Evolutionary conservation across 306 rosid species (phyloP).

Genomic region (Fragaria ananassa): DNA sequence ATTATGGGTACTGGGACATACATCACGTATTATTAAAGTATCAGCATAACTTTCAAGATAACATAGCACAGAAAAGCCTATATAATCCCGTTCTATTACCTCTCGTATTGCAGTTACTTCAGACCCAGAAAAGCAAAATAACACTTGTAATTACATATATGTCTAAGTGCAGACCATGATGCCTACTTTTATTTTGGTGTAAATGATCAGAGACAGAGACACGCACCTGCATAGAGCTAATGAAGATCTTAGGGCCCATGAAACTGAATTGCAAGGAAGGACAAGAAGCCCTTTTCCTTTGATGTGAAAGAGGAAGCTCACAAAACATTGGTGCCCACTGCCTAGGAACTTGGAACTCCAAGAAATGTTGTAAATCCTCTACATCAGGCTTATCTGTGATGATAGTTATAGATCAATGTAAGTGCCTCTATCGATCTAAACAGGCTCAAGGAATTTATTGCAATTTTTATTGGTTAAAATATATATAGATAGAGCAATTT

Average conservation of each 20-base stretch:
- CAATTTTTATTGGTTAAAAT: not conserved
- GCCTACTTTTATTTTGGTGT: not conserved
- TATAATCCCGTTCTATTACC: not conserved
- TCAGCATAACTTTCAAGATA: not conserved
- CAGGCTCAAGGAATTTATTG: not conserved
- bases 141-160: not conserved
- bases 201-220: not conserved
- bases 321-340: slow-evolving; percentile 99
- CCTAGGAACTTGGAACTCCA: slow-evolving; percentile 97
- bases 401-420: slow-evolving; percentile 5
- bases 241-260: slow-evolving; percentile 63
- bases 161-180: not conserved
- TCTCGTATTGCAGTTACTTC: not conserved
- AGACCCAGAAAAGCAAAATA: not conserved
- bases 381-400: slow-evolving; percentile 76
- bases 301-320: slow-evolving; percentile 90
- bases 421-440: not conserved
- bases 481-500: not conserved
- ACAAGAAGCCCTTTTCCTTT: slow-evolving; percentile 50
- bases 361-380: slow-evolving; percentile 75
- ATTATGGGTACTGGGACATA: not conserved
- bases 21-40: not conserved
- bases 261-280: slow-evolving; percentile 74
- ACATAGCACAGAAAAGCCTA: not conserved
- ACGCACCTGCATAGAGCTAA: slow-evolving; percentile 68